These are phyloP conservation scores for Citeromyces hawaiiensis DNA, from an alignment of 1,139 yeast species.

Conservation along the genomic window DNA sequence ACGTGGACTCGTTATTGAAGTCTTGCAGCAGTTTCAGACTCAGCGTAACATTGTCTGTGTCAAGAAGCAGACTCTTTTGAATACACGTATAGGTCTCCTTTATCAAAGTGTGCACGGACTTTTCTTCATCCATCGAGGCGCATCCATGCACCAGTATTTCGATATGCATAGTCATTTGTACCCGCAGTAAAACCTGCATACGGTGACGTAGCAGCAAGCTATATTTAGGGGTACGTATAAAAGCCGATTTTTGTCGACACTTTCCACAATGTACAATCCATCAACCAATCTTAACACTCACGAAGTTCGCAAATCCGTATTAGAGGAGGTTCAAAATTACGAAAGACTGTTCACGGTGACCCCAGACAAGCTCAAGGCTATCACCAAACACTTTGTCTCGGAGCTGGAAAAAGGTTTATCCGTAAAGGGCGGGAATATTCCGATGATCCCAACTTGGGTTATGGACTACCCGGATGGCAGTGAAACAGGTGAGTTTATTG, in stretches of 20 bases:
- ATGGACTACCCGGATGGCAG: slow-evolving; percentile 88
- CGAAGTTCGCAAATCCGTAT: background rate
- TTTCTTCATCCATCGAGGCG: background rate
- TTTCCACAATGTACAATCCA: background rate
- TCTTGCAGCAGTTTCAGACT: background rate
- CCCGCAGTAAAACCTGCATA: background rate
- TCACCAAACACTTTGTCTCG: slow-evolving; percentile 52
- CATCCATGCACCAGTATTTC: background rate
- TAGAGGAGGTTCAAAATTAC: background rate
- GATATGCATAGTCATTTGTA: background rate
- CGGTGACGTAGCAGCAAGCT: background rate
- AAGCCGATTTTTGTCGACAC: background rate
- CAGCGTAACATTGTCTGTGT: background rate
- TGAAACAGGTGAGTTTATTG: slow-evolving; percentile 83
- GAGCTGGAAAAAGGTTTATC: slow-evolving; percentile 79
- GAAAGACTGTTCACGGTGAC: slow-evolving; percentile 53
- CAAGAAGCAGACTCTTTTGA: background rate
- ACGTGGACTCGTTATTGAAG: slow-evolving; percentile 1
- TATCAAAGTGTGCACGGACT: background rate
- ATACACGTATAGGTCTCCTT: background rate
- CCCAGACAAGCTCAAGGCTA: slow-evolving; percentile 42
- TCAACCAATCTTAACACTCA: background rate
- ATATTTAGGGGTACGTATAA: background rate
- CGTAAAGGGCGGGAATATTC: slow-evolving; percentile 69
- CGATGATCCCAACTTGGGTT: slow-evolving; percentile 97